phyloP scores from a whole-genome alignment of 2,329 filamentous ascomycete species.

The Colletotrichum limetticola region DNA sequence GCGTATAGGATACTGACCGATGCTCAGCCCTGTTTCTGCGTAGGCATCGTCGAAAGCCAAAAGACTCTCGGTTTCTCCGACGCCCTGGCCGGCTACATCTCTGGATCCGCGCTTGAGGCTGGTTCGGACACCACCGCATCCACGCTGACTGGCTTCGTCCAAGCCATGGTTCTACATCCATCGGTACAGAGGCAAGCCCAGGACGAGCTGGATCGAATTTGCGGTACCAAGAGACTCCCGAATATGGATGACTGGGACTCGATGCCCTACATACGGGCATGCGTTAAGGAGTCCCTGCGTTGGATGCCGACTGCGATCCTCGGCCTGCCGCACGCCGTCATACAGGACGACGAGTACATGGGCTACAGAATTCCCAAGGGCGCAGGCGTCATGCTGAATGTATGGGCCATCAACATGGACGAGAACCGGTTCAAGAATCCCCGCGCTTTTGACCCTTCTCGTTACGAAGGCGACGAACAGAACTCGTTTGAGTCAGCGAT shows the following conservation, averaged over 20 bases:
- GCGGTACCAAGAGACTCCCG: constrained; percentile 54
- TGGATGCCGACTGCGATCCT: constrained; percentile 57
- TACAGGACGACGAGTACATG: constrained; percentile 35
- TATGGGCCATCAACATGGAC: constrained; percentile 58
- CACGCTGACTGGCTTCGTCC: constrained; percentile 53
- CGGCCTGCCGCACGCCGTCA: constrained; percentile 49
- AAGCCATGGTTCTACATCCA: constrained; percentile 57
- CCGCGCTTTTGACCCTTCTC: constrained; percentile 52
- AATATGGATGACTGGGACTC: constrained; percentile 52
- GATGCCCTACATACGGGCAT: constrained; percentile 59
- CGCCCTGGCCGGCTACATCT: constrained; percentile 46
- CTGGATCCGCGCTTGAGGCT: constrained; percentile 50
- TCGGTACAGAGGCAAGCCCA: constrained; percentile 54
- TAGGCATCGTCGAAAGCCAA: constrained; percentile 39
- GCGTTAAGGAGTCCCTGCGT: constrained; percentile 57
- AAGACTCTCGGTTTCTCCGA: constrained; percentile 41
- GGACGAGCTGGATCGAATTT: constrained; percentile 53
- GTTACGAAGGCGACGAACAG: constrained; percentile 44
- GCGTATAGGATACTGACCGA: not conserved
- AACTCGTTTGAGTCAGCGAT: constrained; percentile 22
- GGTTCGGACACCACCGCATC: constrained; percentile 56
- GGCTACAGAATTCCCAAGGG: constrained; percentile 32
- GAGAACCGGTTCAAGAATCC: constrained; percentile 52
- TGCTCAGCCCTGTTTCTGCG: constrained; percentile 42
- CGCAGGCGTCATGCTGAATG: constrained; percentile 37